Evolutionary conservation across 1,284 basidiomycete species (phyloP).

Genomic region (Gomphus sp.): DNA sequence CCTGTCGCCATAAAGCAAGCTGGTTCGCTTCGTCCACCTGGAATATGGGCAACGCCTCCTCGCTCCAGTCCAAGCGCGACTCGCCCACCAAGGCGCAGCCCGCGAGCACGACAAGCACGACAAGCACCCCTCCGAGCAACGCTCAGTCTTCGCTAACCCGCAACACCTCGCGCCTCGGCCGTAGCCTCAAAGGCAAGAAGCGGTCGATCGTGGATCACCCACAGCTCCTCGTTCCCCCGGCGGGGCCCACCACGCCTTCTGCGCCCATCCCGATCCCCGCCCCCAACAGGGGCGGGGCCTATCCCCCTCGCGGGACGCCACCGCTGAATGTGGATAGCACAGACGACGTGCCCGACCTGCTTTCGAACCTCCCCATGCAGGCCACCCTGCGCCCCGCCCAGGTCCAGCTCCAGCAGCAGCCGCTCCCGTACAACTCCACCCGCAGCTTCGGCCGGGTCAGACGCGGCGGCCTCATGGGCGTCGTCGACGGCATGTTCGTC

Average conservation of each 20-base stretch:
- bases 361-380: background rate
- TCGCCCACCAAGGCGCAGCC: background rate
- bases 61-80: too few species aligned
- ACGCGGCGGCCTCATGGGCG: slow-evolving; percentile 15
- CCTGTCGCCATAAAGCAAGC: too few species aligned
- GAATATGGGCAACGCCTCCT: too few species aligned
- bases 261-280: slow-evolving; percentile 7
- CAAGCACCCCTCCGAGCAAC: background rate
- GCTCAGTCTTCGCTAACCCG: background rate
- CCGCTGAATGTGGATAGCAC: background rate
- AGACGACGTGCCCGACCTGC: slow-evolving; percentile 1
- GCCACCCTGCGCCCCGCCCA: too few species aligned
- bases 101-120: background rate
- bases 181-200: slow-evolving; percentile 5
- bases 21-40: too few species aligned
- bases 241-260: background rate
- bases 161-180: background rate
- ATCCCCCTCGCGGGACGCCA: background rate
- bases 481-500: slow-evolving; percentile 5
- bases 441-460: slow-evolving; percentile 25
- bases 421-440: slow-evolving; percentile 26
- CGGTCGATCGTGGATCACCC: slow-evolving; percentile 11
- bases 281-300: background rate
- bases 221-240: background rate
- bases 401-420: background rate